Conservation (phyloP, 2,329 filamentous ascomycete genomes). For the Fusarium sp. region DNA sequence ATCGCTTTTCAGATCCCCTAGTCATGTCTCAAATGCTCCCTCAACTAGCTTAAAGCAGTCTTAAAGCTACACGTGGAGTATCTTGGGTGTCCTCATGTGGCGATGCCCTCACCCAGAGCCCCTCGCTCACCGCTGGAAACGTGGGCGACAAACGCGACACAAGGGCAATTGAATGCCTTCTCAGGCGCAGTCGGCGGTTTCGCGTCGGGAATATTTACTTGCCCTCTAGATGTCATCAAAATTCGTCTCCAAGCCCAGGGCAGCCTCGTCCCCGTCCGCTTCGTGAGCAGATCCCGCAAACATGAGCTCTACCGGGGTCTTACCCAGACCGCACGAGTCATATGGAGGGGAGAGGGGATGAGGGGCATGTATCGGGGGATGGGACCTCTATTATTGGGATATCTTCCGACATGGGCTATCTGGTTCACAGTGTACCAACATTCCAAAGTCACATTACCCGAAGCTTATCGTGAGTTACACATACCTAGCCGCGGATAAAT, state of each 20-base stretch:
- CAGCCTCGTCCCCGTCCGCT: constrained; percentile 71
- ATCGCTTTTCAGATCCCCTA: neutral
- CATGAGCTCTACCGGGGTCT: constrained; percentile 82
- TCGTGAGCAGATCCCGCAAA: constrained; percentile 56
- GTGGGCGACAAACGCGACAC: constrained; percentile 67
- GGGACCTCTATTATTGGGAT: constrained; percentile 92
- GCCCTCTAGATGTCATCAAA: constrained; percentile 98
- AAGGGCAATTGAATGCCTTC: constrained; percentile 79
- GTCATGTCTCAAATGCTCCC: neutral
- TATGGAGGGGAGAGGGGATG: constrained; percentile 88
- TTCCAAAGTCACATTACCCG: constrained; percentile 78
- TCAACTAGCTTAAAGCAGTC: neutral
- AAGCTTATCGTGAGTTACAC: constrained; percentile 66
- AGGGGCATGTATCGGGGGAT: constrained; percentile 92
- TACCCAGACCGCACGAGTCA: constrained; percentile 83
- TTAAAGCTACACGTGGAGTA: neutral
- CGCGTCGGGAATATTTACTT: constrained; percentile 91
- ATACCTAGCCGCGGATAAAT: neutral
- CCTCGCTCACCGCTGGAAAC: constrained; percentile 25
- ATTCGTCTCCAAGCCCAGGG: constrained; percentile 97
- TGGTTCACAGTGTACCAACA: constrained; percentile 97
- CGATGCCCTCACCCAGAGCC: constrained; percentile 5
- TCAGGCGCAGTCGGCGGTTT: constrained; percentile 90
- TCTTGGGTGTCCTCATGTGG: neutral
- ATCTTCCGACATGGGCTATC: constrained; percentile 96